Base-by-base conservation (phyloP, 345 rosid species). In the Euphorbia peplus region DNA sequence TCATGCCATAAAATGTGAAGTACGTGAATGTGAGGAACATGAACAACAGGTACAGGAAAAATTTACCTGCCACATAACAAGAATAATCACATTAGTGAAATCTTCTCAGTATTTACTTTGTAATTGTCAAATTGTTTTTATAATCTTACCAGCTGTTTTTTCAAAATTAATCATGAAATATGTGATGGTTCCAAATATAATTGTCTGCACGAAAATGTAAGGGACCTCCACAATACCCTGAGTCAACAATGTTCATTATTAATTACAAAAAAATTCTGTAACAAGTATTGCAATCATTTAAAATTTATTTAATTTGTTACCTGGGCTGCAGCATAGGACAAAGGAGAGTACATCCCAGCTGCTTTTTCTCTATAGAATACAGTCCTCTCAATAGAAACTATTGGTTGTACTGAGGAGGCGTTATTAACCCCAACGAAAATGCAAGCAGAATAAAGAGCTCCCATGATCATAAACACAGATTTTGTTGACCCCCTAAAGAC, bases 171-270 rank as follows among this genome's bases (percentile, higher is more conserved):
- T 79, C 90, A 88, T 86, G 81, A 84, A 88, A 74, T 90, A 93
- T 28, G 97, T 90, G 83, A 93, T 85, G 88, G 85, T 26, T 51
- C 89, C 93, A 47, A 74, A 93, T 24, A 89, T 4, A 72, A 90
- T 75, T 52, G 98, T 86, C 62, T 93, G 98, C 44, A 68, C 48
- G n/a, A 77, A 42, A 48, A 93, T 77, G 81, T 93, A 93, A 1
- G 98, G 97, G 26, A 93, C 30, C 86, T 93, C 98, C 78, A 93
- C 98, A 47, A 93, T 76, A 21, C 98, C 98, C 80, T 86, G 83
- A 47, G 37, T 67, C 11, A 52, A 64, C 35, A 67, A 41, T 60
- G 55, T 32, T 22, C 6, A 22, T n/a, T n/a, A 58, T 15, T 37
- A 22, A 57, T 53, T 62, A 60, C 19, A 7, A 3, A 39, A 28